phyloP scores from a whole-genome alignment of 163 green algal genomes.

The Coccomyxa subellipsoidea region DNA sequence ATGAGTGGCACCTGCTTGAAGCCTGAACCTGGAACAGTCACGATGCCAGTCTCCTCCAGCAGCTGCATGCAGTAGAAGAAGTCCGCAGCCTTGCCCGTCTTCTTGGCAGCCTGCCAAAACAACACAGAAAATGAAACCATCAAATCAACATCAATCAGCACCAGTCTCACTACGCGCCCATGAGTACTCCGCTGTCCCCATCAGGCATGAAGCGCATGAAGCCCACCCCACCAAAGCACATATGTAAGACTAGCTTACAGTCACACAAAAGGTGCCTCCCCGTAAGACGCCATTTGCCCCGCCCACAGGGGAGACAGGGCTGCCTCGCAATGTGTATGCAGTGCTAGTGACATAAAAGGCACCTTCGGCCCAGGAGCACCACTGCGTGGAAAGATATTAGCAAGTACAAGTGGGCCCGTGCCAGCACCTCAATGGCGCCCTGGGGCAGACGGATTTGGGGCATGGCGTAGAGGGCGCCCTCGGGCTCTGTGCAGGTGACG shows the following conservation, averaged over 20 bases:
- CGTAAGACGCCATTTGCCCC: not conserved
- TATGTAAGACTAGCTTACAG: too few species aligned
- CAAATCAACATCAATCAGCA: too few species aligned
- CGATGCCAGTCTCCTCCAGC: slow-evolving; percentile 87
- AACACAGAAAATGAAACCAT: not conserved
- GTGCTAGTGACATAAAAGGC: too few species aligned
- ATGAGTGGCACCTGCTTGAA: slow-evolving; percentile 73
- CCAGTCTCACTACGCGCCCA: too few species aligned
- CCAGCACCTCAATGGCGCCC: slow-evolving; percentile 63
- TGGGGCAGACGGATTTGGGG: slow-evolving; percentile 73
- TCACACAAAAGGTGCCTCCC: not conserved
- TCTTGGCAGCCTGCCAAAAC: slow-evolving; percentile 64
- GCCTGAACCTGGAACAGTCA: slow-evolving; percentile 87
- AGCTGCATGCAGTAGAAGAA: slow-evolving; percentile 96
- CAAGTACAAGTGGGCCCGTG: not conserved
- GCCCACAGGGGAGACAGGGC: not conserved
- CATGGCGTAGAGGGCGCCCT: slow-evolving; percentile 97
- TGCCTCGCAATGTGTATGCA: too few species aligned
- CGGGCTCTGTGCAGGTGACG: slow-evolving; percentile 88
- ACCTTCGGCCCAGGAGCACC: too few species aligned
- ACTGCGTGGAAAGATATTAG: not conserved
- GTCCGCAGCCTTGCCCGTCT: slow-evolving; percentile 86
- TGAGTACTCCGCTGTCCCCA: too few species aligned
- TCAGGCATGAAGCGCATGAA: not conserved
- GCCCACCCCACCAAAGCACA: not conserved